Conservation (phyloP, 805 yeast genomes). For the Schwanniomyces yamadae region DNA sequence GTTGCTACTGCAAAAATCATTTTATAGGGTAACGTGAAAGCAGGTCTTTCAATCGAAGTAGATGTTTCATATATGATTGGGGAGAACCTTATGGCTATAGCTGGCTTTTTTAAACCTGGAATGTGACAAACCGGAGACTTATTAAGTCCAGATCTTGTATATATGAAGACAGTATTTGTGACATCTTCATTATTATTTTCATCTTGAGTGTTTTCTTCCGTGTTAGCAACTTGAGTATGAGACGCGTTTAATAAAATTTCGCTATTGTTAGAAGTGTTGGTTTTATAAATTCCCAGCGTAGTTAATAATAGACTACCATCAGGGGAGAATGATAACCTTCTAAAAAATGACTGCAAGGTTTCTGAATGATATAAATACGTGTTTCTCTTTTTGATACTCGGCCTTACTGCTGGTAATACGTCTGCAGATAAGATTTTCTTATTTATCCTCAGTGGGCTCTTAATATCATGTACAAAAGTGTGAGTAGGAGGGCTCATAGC, state of each 20-base stretch:
- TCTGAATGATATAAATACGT: slow-evolving; percentile 70
- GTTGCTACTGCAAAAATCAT: slow-evolving; percentile 93
- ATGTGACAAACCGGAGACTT: slow-evolving; percentile 74
- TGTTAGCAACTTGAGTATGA: background rate
- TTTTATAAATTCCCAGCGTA: slow-evolving; percentile 63
- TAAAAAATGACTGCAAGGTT: slow-evolving; percentile 83
- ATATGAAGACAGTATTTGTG: slow-evolving; percentile 75
- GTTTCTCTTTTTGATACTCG: slow-evolving; percentile 16
- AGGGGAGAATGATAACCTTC: slow-evolving; percentile 83
- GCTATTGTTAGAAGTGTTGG: background rate
- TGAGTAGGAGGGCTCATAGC: slow-evolving; percentile 6
- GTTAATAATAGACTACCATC: slow-evolving; percentile 82
- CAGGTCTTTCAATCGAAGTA: slow-evolving; percentile 16
- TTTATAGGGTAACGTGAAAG: slow-evolving; percentile 66
- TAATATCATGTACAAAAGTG: slow-evolving; percentile 2
- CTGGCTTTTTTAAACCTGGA: slow-evolving; percentile 80
- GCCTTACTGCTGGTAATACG: slow-evolving; percentile 37
- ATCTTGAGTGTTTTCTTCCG: background rate
- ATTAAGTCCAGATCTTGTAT: slow-evolving; percentile 66
- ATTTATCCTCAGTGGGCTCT: slow-evolving; percentile 1
- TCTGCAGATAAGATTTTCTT: background rate
- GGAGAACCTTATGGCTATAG: slow-evolving; percentile 76
- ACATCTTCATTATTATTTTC: slow-evolving; percentile 30
- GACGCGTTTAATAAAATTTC: background rate
- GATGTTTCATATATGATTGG: slow-evolving; percentile 57